Evolutionary conservation across 345 rosid species (phyloP), one percentile per base, ranked within the genome.

Genomic region (Aquilaria yunnanensis): DNA sequence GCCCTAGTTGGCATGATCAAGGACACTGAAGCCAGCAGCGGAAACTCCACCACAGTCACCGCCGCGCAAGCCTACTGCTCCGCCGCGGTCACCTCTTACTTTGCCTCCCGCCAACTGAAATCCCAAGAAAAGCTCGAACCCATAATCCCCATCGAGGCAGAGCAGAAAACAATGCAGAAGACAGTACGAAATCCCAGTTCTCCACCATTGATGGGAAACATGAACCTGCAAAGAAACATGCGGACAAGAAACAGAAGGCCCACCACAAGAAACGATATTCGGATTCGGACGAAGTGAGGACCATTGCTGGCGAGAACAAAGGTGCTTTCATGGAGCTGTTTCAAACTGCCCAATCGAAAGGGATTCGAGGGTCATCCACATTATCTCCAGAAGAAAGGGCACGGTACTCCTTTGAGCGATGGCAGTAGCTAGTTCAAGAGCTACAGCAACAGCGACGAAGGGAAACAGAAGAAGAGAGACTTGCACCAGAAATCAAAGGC

Each of bases 301-400:
- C 95, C 59, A 75, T 94, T 55, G 87, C 97, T 10, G 97, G 99
- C 10, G 92, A 90, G 57, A 94, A 94, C 82, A 86, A 73, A 75
- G 99, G 99, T 7, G 99, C 99, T 34, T 56, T 68, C 54, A 94
- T 94, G 99, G 90, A 86, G 76, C 67, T 94, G 6, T 56, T 56
- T 73, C 61, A 72, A 62, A 2, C 78, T 97, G 57, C 83, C 97
- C 6, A 56, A 67, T 32, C 72, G 68, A 51, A 32, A 70, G 13
- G 56, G 43, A 0, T 74, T 69, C 37, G 65, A 63, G 32, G 82
- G 78, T 14, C 59, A 34, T 23, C 41, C 75, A 41, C 55, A 60
- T 45, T 34, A 32, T 45, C 71, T 71, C 47, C 74, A 77, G 54
- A 63, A 66, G 59, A 51, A 60, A 70, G 72, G 64, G 12, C 67